phyloP scores from a whole-genome alignment of 345 rosid species.

The Eucalyptus tenuipes region DNA sequence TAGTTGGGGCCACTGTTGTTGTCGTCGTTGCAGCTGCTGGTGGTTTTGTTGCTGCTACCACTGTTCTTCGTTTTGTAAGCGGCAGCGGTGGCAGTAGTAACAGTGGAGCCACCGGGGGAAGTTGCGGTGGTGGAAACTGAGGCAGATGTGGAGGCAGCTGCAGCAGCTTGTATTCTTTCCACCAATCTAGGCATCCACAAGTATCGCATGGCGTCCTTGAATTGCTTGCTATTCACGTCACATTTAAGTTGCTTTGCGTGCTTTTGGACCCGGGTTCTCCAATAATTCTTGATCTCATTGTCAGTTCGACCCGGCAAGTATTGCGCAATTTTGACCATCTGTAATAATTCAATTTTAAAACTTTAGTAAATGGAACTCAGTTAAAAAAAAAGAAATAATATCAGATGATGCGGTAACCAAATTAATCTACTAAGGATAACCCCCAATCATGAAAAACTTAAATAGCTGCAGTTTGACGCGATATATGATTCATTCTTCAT shows the following conservation, averaged over 20 bases:
- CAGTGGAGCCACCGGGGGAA: not conserved
- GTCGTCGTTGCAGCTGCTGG: not conserved
- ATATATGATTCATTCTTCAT: not conserved
- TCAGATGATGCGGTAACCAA: not conserved
- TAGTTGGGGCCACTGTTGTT: not conserved
- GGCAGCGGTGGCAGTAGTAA: not conserved
- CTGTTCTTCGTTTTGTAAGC: not conserved
- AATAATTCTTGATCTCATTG: conserved; percentile 92
- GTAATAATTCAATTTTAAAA: not conserved
- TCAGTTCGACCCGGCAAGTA: conserved; percentile 93
- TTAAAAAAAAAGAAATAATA: not conserved
- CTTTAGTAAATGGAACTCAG: not conserved
- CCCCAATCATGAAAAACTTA: not conserved
- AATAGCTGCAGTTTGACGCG: not conserved
- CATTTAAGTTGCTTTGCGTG: conserved; percentile 83
- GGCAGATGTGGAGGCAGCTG: conserved; percentile 4
- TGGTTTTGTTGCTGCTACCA: not conserved
- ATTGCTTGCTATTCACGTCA: conserved; percentile 84
- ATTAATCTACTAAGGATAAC: not conserved
- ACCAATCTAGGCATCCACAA: conserved; percentile 87
- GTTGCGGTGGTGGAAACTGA: conserved; percentile 4
- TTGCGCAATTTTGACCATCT: conserved; percentile 95
- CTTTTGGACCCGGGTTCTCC: conserved; percentile 95
- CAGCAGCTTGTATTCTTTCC: conserved; percentile 78
- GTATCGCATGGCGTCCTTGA: conserved; percentile 71